Evolutionary conservation across 164 flowering plant genomes (phyloP).

Genomic region (Aristolochia californica): DNA sequence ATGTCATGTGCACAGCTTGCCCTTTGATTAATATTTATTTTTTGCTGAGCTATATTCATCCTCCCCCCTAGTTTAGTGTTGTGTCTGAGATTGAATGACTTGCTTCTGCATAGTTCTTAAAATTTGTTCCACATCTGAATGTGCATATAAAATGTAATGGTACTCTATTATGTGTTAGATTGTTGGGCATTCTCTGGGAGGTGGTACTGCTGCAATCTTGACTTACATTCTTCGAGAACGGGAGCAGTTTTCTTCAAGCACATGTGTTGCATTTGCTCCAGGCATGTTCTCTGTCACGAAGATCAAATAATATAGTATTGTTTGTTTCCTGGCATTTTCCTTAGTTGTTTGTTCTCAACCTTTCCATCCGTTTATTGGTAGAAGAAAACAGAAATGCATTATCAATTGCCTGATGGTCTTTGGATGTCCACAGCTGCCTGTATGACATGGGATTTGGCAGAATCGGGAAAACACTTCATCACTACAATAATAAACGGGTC

Average conservation of each 20-base stretch:
- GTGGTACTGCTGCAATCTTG: constrained; percentile 92
- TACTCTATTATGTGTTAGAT: constrained; percentile 31
- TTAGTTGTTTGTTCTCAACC: too few species aligned
- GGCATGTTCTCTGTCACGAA: constrained; percentile 44
- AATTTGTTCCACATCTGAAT: neutral
- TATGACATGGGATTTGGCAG: constrained; percentile 98
- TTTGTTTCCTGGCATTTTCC: too few species aligned
- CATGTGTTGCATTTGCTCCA: constrained; percentile 91
- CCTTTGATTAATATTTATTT: too few species aligned
- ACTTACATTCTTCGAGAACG: constrained; percentile 90
- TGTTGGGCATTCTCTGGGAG: constrained; percentile 98
- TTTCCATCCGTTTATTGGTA: too few species aligned
- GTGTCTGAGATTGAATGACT: too few species aligned
- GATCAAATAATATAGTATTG: too few species aligned
- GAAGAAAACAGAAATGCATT: too few species aligned
- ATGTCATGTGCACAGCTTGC: too few species aligned
- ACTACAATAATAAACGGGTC: constrained; percentile 80
- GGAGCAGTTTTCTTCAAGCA: constrained; percentile 60
- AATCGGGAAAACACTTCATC: constrained; percentile 85
- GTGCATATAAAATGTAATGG: constrained; percentile 20
- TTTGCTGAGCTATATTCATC: too few species aligned
- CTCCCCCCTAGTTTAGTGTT: too few species aligned
- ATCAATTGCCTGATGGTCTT: neutral
- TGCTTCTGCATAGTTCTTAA: too few species aligned
- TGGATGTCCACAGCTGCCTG: constrained; percentile 76